Evolutionary conservation across 228 moss, liverwort and hornwort species (phyloP).

Genomic region (Sphagnum fallax): DNA sequence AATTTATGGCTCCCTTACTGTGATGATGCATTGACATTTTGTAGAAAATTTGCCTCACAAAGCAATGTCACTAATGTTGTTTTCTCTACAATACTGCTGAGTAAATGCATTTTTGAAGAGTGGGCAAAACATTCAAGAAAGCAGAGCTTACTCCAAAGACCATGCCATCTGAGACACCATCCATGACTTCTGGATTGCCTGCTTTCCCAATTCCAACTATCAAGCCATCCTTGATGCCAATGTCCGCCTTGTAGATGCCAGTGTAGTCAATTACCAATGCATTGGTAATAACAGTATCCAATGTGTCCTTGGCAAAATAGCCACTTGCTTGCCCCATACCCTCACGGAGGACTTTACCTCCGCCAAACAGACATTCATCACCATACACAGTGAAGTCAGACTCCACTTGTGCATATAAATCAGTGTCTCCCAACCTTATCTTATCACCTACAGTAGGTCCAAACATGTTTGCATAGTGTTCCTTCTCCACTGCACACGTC

Average conservation of each 20-base stretch:
- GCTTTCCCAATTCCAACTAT: constrained; percentile 85
- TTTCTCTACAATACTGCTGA: too few species aligned
- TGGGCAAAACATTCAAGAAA: not conserved
- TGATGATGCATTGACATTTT: too few species aligned
- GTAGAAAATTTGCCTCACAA: too few species aligned
- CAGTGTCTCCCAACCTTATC: constrained; percentile 79
- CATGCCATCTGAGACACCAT: constrained; percentile 59
- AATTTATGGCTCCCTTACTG: constrained; percentile 5
- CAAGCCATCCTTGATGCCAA: constrained; percentile 71
- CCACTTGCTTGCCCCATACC: constrained; percentile 96
- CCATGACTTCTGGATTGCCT: constrained; percentile 97
- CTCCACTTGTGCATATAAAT: constrained; percentile 62
- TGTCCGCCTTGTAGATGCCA: constrained; percentile 81
- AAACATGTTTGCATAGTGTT: constrained; percentile 60
- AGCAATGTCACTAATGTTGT: too few species aligned
- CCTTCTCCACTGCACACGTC: constrained; percentile 30
- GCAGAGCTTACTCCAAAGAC: constrained; percentile 63
- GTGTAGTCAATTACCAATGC: constrained; percentile 72
- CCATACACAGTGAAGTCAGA: constrained; percentile 58
- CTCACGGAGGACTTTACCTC: constrained; percentile 86
- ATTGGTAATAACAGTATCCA: constrained; percentile 68
- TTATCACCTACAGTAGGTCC: constrained; percentile 75
- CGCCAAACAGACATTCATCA: constrained; percentile 95
- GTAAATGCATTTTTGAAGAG: too few species aligned
- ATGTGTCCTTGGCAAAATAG: constrained; percentile 30